Evolutionary conservation across 2,329 filamentous ascomycete genomes (phyloP).

Genomic region (Nannizziopsis barbatae): DNA sequence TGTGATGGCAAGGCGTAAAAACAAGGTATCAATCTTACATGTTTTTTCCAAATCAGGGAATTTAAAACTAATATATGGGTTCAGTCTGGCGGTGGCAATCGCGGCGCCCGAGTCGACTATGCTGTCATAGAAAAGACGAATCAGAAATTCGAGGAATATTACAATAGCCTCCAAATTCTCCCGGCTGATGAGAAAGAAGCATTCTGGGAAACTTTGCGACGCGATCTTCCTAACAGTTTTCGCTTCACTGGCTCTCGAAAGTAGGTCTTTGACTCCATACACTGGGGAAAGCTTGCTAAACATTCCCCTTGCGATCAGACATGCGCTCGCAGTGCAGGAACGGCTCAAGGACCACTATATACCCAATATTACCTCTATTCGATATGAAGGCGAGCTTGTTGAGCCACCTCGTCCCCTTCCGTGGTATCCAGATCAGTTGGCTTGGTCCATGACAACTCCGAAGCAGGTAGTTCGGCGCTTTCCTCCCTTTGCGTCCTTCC

Average conservation of each 20-base stretch:
- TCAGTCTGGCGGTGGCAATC: slow-evolving; percentile 14
- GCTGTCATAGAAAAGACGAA: slow-evolving; percentile 65
- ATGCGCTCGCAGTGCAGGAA: slow-evolving; percentile 84
- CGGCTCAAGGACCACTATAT: slow-evolving; percentile 81
- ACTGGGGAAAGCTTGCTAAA: not conserved
- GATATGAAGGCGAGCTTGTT: slow-evolving; percentile 70
- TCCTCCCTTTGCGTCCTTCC: slow-evolving; percentile 85
- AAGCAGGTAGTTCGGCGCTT: slow-evolving; percentile 94
- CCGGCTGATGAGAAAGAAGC: slow-evolving; percentile 63
- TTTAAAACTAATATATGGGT: not conserved
- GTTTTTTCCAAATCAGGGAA: not conserved
- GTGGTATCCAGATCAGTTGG: slow-evolving; percentile 91
- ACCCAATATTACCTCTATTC: slow-evolving; percentile 75
- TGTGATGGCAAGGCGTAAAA: slow-evolving; percentile 1
- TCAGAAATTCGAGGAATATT: slow-evolving; percentile 74
- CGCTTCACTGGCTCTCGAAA: slow-evolving; percentile 92
- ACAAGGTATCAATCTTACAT: not conserved
- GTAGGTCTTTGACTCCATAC: slow-evolving; percentile 34
- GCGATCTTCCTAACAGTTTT: slow-evolving; percentile 92
- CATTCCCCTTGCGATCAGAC: slow-evolving; percentile 39
- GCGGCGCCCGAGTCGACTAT: slow-evolving; percentile 32
- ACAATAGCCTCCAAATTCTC: slow-evolving; percentile 65
- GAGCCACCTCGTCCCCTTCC: slow-evolving; percentile 69
- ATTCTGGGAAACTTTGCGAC: slow-evolving; percentile 75
- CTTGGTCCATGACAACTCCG: slow-evolving; percentile 96